phyloP scores from a whole-genome alignment of 805 yeast species.

The Brettanomyces anomalus region DNA sequence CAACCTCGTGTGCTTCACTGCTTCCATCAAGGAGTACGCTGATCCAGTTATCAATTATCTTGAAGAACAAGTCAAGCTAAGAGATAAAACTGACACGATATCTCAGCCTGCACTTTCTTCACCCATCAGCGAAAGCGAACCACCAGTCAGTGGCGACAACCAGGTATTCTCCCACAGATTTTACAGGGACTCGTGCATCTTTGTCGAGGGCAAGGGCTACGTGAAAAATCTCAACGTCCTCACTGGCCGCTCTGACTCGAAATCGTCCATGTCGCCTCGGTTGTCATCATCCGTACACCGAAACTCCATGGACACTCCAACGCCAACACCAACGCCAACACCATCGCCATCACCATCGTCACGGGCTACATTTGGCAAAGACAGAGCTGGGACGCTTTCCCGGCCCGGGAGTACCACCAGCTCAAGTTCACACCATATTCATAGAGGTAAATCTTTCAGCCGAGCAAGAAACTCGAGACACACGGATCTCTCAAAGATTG shows the following conservation, averaged over 20 bases:
- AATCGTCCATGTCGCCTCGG: not conserved
- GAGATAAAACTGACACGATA: conserved; percentile 9
- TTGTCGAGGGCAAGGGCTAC: conserved; percentile 75
- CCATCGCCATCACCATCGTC: no score
- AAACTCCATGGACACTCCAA: not conserved
- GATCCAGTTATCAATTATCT: conserved; percentile 94
- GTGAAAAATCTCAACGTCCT: conserved; percentile 55
- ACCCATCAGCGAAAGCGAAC: not conserved
- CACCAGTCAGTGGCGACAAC: conserved; percentile 8
- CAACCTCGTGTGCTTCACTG: conserved; percentile 85
- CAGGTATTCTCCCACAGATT: conserved; percentile 47
- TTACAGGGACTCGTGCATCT: conserved; percentile 74
- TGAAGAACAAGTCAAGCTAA: conserved; percentile 46
- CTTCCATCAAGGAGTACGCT: conserved; percentile 89
- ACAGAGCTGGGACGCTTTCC: conserved; percentile 4
- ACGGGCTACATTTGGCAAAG: not conserved
- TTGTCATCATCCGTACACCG: not conserved
- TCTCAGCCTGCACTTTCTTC: not conserved
- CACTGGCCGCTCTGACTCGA: conserved; percentile 6
- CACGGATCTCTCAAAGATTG: conserved; percentile 54
- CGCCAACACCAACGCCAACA: conserved; percentile 2
- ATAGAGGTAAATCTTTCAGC: no score
- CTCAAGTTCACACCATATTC: no score
- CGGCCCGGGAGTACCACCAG: conserved; percentile 8
- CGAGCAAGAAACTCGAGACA: not conserved